Conservation (phyloP, 2,329 filamentous ascomycete species). For the Colletotrichum magnum region DNA sequence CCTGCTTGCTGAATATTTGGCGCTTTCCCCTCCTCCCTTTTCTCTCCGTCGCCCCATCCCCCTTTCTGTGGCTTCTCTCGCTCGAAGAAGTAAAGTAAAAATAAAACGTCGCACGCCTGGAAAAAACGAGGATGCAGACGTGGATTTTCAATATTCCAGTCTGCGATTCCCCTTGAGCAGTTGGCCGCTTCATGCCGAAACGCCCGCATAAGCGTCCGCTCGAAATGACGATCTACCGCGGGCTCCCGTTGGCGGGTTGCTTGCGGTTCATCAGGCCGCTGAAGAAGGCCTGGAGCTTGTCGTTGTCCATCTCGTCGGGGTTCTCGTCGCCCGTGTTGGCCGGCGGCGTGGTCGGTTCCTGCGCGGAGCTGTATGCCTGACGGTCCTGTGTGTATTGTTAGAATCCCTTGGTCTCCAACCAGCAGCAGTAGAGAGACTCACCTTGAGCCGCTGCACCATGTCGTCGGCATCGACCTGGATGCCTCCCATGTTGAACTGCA, state of each 20-base stretch:
- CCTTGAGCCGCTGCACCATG: conserved; percentile 89
- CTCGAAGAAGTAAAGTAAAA: too few species aligned
- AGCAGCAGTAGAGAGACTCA: conserved; percentile 49
- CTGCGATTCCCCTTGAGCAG: too few species aligned
- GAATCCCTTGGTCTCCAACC: neutral
- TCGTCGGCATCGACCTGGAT: conserved; percentile 97
- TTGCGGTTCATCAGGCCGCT: conserved; percentile 72
- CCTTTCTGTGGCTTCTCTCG: too few species aligned
- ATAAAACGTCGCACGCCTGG: too few species aligned
- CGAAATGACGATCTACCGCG: neutral
- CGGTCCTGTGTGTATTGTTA: conserved; percentile 63
- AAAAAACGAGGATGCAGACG: too few species aligned
- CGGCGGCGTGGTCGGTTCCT: conserved; percentile 57
- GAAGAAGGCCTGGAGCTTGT: conserved; percentile 73
- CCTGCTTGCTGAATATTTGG: too few species aligned
- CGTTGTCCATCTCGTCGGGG: conserved; percentile 64
- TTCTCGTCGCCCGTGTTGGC: conserved; percentile 52
- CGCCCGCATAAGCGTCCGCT: too few species aligned
- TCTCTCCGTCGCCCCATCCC: too few species aligned
- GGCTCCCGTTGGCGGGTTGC: conserved; percentile 38
- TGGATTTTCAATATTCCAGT: too few species aligned
- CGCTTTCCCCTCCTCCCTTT: too few species aligned
- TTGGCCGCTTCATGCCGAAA: too few species aligned
- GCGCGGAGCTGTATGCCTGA: conserved; percentile 65
- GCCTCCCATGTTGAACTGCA: conserved; percentile 98